Conservation (phyloP, 169 alveolate genomes). For the Cryptosporidium ryanae region DNA sequence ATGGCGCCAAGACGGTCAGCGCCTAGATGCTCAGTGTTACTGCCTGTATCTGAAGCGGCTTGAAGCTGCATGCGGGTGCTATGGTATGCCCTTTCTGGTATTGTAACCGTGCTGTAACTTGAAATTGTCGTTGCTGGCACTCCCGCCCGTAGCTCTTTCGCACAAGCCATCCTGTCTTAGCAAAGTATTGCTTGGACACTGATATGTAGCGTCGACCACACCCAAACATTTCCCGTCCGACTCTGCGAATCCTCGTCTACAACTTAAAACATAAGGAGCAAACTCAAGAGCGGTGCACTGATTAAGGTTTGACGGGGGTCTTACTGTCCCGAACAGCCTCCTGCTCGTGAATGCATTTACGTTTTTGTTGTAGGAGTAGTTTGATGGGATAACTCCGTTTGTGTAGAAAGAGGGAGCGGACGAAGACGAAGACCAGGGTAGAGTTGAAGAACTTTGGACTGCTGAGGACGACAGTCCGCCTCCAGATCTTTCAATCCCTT, state of each 20-base stretch:
- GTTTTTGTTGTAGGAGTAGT: neutral
- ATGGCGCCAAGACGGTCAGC: conserved; percentile 6
- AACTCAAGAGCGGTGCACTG: conserved; percentile 72
- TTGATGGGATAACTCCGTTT: neutral
- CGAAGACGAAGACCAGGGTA: neutral
- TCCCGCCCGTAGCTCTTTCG: neutral
- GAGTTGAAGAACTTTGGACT: neutral
- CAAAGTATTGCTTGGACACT: conserved; percentile 43
- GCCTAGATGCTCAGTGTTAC: neutral
- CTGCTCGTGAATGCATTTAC: neutral
- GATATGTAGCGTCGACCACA: conserved; percentile 62
- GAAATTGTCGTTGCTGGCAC: neutral
- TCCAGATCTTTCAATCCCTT: neutral
- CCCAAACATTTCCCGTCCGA: conserved; percentile 64
- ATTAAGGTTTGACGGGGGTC: conserved; percentile 43
- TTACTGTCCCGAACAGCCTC: conserved; percentile 42
- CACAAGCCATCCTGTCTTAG: conserved; percentile 70
- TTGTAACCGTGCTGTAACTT: conserved; percentile 11
- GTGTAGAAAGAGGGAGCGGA: neutral
- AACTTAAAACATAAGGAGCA: conserved; percentile 50
- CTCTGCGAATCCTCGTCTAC: conserved; percentile 46
- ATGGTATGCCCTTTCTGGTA: conserved; percentile 11
- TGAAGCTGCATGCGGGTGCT: neutral
- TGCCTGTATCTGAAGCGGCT: too few species aligned
- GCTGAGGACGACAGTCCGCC: neutral